Evolutionary conservation across 2,329 filamentous ascomycete species (phyloP).

Genomic region (Fusarium napiforme): DNA sequence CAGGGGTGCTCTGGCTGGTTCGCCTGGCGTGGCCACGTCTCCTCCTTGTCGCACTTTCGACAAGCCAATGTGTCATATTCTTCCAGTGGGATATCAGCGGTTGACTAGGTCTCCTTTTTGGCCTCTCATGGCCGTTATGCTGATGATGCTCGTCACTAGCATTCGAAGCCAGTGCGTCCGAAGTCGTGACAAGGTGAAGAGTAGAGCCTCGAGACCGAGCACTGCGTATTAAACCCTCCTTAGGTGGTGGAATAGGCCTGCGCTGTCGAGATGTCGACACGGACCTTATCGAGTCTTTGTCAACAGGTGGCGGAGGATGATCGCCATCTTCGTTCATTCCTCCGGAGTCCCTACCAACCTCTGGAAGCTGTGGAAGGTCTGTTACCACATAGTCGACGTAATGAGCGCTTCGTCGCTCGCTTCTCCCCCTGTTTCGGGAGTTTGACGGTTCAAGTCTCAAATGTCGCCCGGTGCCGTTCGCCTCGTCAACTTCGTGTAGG

Average conservation of each 20-base stretch:
- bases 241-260: constrained; percentile 83
- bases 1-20: constrained; percentile 68
- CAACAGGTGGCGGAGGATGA: constrained; percentile 75
- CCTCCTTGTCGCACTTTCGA: constrained; percentile 67
- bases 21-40: constrained; percentile 61
- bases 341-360: constrained; percentile 61
- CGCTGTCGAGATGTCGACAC: constrained; percentile 81
- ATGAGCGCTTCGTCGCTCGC: constrained; percentile 78
- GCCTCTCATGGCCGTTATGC: constrained; percentile 55
- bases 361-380: constrained; percentile 82
- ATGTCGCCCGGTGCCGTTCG: constrained; percentile 65
- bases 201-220: constrained; percentile 84
- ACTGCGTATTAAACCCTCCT: constrained; percentile 76
- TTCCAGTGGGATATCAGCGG: constrained; percentile 71
- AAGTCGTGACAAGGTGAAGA: constrained; percentile 82
- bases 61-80: constrained; percentile 72
- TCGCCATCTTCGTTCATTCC: constrained; percentile 57
- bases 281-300: constrained; percentile 81
- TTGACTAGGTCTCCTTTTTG: constrained; percentile 67
- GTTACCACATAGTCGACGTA: constrained; percentile 71
- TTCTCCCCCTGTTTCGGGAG: constrained; percentile 78
- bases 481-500: constrained; percentile 82
- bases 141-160: constrained; percentile 45
- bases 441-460: constrained; percentile 55
- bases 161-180: constrained; percentile 59